Conservation (phyloP, 495 filamentous ascomycete species). For the Baudoinia panamericana region DNA sequence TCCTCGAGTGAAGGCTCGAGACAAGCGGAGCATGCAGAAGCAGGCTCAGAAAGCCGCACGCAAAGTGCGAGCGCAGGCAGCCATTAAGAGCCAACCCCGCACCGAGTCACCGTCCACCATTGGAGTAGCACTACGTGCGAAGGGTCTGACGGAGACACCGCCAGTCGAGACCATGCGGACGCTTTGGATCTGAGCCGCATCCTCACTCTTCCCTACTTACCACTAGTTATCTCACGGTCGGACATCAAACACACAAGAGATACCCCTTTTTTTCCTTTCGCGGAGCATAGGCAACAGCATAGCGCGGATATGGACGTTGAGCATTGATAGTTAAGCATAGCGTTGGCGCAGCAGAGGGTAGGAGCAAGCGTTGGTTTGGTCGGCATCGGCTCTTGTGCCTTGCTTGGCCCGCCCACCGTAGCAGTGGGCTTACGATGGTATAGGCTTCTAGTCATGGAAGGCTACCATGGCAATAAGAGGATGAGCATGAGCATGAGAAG, state of each 20-base stretch:
- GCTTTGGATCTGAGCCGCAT: slow-evolving; percentile 20
- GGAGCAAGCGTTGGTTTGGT: background rate
- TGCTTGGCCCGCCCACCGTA: too few relatives aligned
- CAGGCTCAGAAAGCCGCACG: slow-evolving; percentile 34
- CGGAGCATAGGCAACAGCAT: slow-evolving; percentile 3
- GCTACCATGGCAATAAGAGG: background rate
- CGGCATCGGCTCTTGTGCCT: too few relatives aligned
- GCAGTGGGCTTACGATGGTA: background rate
- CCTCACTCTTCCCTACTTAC: background rate
- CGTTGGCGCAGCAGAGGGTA: background rate
- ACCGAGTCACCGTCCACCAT: slow-evolving; percentile 6
- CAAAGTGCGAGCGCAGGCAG: slow-evolving; percentile 32
- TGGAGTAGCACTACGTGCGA: slow-evolving; percentile 13
- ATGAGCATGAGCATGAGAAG: background rate
- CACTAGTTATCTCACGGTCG: slow-evolving; percentile 4
- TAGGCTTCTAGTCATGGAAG: background rate
- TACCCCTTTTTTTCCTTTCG: background rate
- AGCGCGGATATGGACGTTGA: slow-evolving; percentile 3
- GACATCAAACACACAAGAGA: background rate
- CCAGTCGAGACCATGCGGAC: slow-evolving; percentile 21
- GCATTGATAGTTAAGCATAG: slow-evolving; percentile 7
- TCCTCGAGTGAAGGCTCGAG: slow-evolving; percentile 26
- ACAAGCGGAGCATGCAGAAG: slow-evolving; percentile 32
- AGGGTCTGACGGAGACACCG: slow-evolving; percentile 18
- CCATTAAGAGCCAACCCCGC: slow-evolving; percentile 3